Evolutionary conservation across 179 eudicot genomes (phyloP), one percentile per base, ranked within the genome.

Genomic region (Gypsophila paniculata): DNA sequence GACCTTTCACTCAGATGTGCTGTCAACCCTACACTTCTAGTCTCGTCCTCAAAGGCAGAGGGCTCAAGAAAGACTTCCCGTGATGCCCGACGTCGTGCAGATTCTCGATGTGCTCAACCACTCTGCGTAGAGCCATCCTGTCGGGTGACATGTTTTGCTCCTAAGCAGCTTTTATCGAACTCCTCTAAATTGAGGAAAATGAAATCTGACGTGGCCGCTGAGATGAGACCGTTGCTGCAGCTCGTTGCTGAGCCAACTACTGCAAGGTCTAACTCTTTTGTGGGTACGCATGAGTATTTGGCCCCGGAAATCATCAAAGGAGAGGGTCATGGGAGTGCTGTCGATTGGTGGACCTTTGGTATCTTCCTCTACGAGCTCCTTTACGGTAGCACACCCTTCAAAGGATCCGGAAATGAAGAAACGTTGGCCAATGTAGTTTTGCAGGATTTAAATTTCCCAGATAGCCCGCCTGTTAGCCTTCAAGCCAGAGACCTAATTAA

Each of bases 301-400:
- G 93, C 96, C 69, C 96, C 96, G 0, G 96, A 90, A 75, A 90
- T 90, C 64, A 87, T 91, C 74, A 87, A 87, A 82, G 95, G 97
- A 25, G 95, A 89, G 64, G 97, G 95, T 34, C 97, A 91, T 48
- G 97, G 97, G 70, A 89, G 95, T 36, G 95, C 97, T 8, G 97
- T 91, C 23, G 97, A 91, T 79, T 91, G 97, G 97, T 91, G 97
- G 97, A 91, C 97, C 0, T 84, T 86, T 18, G 97, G 97, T 14
- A 74, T 91, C 9, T 91, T 91, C 58, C 86, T 91, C 1, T 91
- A 86, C 51, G 97, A 91, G 78, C 89, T 91, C 70, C 85, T 91
- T 11, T 91, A 91, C 62, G 97, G 97, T 22, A 81, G 74, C 75
- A 91, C 97, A n/a, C 97, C 97, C n/a, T 91, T 91, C 52, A 89